phyloP scores from a whole-genome alignment of 225 moss, liverwort and hornwort genomes.

The Marchantia paleacea region DNA sequence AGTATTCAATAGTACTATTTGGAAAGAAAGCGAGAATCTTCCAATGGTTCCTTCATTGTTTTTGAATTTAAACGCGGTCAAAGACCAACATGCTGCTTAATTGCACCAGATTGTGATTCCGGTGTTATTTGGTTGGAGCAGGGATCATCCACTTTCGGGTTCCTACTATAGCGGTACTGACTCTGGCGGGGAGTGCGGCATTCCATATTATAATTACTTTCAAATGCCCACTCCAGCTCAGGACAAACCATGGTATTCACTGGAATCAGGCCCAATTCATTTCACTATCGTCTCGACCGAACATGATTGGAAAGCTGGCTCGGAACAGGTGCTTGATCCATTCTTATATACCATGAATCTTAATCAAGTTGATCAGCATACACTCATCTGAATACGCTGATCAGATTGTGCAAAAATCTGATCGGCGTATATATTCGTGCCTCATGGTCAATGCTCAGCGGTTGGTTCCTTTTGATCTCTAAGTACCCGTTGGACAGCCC shows the following conservation, averaged over 20 bases:
- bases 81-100: not conserved
- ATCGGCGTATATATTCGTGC: too few species aligned
- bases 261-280: conserved; percentile 66
- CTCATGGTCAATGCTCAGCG: too few species aligned
- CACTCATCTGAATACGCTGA: too few species aligned
- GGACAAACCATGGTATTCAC: conserved; percentile 77
- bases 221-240: conserved; percentile 63
- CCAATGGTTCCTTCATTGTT: not conserved
- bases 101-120: not conserved
- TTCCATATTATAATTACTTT: conserved; percentile 67
- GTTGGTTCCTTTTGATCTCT: too few species aligned
- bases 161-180: conserved; percentile 54
- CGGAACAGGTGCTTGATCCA: conserved; percentile 48
- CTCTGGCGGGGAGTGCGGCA: conserved; percentile 76
- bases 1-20: not conserved
- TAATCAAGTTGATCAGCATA: too few species aligned
- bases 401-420: too few species aligned
- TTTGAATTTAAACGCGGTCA: not conserved
- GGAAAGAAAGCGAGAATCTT: not conserved
- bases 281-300: conserved; percentile 71
- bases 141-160: conserved; percentile 70
- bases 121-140: conserved; percentile 15
- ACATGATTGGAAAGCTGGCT: conserved; percentile 48
- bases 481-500: too few species aligned
- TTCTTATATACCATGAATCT: not conserved